Conservation (phyloP, 805 yeast genomes). For the Wickerhamiella qilinensis region DNA sequence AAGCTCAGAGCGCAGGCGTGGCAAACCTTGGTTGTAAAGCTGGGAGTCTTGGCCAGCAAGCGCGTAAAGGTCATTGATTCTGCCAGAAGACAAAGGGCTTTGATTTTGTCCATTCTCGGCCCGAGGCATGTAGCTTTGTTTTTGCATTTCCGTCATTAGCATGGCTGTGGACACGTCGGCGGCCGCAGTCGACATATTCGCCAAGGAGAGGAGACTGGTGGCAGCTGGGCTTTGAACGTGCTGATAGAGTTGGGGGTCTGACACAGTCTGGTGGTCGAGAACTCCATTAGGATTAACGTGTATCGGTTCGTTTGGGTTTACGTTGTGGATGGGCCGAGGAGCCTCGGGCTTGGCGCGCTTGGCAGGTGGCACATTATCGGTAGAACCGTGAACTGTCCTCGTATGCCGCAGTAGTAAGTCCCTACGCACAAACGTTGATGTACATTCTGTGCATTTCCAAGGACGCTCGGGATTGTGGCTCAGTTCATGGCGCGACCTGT, state of each 20-base stretch:
- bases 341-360: neutral
- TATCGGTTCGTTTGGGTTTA: neutral
- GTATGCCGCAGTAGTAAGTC: slow-evolving; percentile 65
- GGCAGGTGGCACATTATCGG: neutral
- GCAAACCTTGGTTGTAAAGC: neutral
- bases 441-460: slow-evolving; percentile 54
- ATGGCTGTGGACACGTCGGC: slow-evolving; percentile 9
- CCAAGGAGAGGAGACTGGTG: slow-evolving; percentile 1
- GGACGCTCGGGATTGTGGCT: slow-evolving; percentile 73
- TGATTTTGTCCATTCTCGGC: neutral
- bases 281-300: slow-evolving; percentile 3
- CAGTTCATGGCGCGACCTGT: slow-evolving; percentile 60
- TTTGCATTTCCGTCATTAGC: slow-evolving; percentile 6
- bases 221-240: neutral
- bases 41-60: neutral
- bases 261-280: slow-evolving; percentile 1
- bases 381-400: slow-evolving; percentile 49
- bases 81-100: neutral
- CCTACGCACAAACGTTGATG: slow-evolving; percentile 58
- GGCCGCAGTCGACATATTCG: slow-evolving; percentile 1
- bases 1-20: neutral
- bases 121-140: neutral
- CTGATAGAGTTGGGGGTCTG: neutral
- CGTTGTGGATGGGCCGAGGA: neutral
- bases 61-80: neutral